Evolutionary conservation across 2,329 filamentous ascomycete genomes (phyloP).

Genomic region (Juglanconis oblonga): DNA sequence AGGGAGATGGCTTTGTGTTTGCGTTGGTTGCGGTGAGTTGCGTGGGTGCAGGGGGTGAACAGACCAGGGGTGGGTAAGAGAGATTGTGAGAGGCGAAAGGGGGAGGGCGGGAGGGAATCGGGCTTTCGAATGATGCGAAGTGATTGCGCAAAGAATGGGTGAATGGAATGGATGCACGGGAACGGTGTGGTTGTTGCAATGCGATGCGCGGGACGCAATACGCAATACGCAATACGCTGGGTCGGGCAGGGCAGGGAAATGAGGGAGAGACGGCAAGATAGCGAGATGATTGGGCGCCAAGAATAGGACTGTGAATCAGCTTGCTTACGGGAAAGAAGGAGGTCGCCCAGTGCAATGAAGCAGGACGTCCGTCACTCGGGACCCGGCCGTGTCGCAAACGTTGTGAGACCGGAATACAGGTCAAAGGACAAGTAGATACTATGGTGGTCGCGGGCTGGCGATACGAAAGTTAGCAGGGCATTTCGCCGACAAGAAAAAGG

Average conservation of each 20-base stretch:
- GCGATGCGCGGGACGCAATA: background rate
- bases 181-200: slow-evolving; percentile 20
- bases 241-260: background rate
- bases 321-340: background rate
- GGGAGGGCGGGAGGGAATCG: slow-evolving; percentile 8
- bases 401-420: background rate
- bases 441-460: background rate
- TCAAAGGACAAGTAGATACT: background rate
- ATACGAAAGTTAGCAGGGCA: background rate
- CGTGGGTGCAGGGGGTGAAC: background rate
- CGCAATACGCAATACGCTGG: background rate
- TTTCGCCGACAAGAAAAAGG: background rate
- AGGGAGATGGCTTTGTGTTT: slow-evolving; percentile 20
- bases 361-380: background rate
- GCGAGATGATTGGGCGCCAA: background rate
- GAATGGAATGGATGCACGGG: slow-evolving; percentile 25
- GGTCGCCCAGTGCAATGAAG: background rate
- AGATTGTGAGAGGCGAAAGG: slow-evolving; percentile 23
- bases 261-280: background rate
- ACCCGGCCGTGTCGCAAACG: slow-evolving; percentile 6
- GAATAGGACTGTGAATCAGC: background rate
- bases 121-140: slow-evolving; percentile 2
- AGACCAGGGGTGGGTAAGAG: slow-evolving; percentile 19
- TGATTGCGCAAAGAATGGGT: slow-evolving; percentile 2
- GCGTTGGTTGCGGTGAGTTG: slow-evolving; percentile 16